Percentiles rank a stretch among this genome's conserved stretches.
Evolutionary conservation across 2,329 filamentous ascomycete species (phyloP).

Genomic region (Hypocreales sp.): DNA sequence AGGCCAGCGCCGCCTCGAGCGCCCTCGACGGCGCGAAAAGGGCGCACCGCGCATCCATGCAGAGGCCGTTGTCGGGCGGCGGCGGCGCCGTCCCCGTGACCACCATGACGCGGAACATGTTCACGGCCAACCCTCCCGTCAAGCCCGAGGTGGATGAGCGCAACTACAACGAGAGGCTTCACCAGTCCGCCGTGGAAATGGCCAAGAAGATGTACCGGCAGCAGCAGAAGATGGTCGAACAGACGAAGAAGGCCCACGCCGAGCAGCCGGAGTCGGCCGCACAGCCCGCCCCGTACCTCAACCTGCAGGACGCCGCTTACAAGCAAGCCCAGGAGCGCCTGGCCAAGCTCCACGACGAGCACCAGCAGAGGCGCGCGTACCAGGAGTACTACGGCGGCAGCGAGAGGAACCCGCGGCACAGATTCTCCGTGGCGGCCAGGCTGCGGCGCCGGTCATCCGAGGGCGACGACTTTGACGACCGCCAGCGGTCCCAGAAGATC

Average conservation of each 20-base stretch:
- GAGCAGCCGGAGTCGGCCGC: slow-evolving; percentile 13
- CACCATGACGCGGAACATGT: slow-evolving; percentile 60
- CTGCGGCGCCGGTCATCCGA: slow-evolving; percentile 43
- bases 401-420: slow-evolving; percentile 17
- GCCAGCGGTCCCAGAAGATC: slow-evolving; percentile 55
- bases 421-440: slow-evolving; percentile 37
- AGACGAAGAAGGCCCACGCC: slow-evolving; percentile 24
- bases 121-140: slow-evolving; percentile 59
- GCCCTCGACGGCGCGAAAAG: slow-evolving; percentile 59
- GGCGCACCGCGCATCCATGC: slow-evolving; percentile 39
- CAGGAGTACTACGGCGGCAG: slow-evolving; percentile 61
- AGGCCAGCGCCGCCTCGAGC: slow-evolving; percentile 38
- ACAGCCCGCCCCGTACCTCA: slow-evolving; percentile 40
- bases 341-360: slow-evolving; percentile 62
- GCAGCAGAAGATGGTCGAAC: slow-evolving; percentile 46
- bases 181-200: slow-evolving; percentile 78
- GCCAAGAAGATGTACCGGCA: slow-evolving; percentile 70
- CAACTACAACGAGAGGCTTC: slow-evolving; percentile 54
- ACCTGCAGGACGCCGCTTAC: slow-evolving; percentile 75
- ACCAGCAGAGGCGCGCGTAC: slow-evolving; percentile 45
- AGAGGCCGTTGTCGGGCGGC: slow-evolving; percentile 32
- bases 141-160: slow-evolving; percentile 59
- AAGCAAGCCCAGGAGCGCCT: slow-evolving; percentile 73
- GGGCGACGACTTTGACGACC: slow-evolving; percentile 54
- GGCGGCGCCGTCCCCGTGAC: slow-evolving; percentile 52